Base-by-base conservation (phyloP, 805 yeast species). In the Saccharomycopsis capsularis region DNA sequence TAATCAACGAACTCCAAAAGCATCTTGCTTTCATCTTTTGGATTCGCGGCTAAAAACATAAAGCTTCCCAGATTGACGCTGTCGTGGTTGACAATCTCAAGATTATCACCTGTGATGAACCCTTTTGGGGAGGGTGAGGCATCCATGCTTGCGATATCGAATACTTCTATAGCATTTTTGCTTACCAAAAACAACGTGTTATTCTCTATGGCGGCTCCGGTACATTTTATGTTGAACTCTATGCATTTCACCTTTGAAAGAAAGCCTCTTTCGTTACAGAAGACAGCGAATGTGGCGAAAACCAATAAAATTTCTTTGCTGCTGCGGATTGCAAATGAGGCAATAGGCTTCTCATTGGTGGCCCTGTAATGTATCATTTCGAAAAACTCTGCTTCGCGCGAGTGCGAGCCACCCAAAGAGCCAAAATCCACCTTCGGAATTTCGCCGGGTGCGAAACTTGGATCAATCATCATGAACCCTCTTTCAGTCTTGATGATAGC, bases 191-290 rank as follows among this genome's bases (percentile, higher is more conserved):
- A 49, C 44, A 52, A 46, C 9, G 15, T 4, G 5, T 38, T 46
- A 22, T 37, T 43, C 15, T 34, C 32, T n/a, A 43, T n/a, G 7
- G 44, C 25, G 1, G 55, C 55, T 11, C 32, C 22, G 3, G 3
- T 13, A n/a, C 48, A 42, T 13, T 35, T 43, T 34, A 49, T 30
- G 30, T 52, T 52, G 39, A 49, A 48, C 30, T 52, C 53, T 13
- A 52, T n/a, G 11, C 43, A 9, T 18, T 34, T 42, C 18, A 38
- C 29, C 19, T 30, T 41, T n/a, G 55, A 46, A 19, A 52, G 35
- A 19, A 50, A 52, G 6, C 55, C 55, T n/a, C 51, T 23, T 18
- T 52, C 55, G 37, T 52, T 52, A 19, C 53, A 52, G 24, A 52
- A 52, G 3, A 40, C 47, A 5, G 55, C 53, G 42, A 52, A 52